A percentile compares a stretch with the other conserved stretches of the same genome.
Conservation (phyloP, 2,329 filamentous ascomycete genomes). For the Fusarium sp. region DNA sequence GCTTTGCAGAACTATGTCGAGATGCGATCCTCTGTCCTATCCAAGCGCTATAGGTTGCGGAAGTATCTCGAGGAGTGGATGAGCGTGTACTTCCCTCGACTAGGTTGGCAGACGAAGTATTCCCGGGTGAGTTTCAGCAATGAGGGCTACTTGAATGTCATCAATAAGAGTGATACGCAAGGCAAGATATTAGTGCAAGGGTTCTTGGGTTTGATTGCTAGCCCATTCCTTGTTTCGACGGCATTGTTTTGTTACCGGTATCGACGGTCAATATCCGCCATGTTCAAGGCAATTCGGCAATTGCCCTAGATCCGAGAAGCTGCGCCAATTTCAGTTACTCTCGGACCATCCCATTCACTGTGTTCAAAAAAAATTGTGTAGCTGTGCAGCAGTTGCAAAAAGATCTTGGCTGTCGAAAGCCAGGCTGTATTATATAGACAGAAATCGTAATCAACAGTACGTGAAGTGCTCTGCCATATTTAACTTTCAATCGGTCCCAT, state of each 20-base stretch:
- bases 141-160: constrained; percentile 87
- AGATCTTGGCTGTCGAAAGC: constrained; percentile 4
- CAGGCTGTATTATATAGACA: constrained; percentile 27
- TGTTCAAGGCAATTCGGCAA: constrained; percentile 34
- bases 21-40: constrained; percentile 89
- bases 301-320: constrained; percentile 7
- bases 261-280: constrained; percentile 39
- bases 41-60: constrained; percentile 79
- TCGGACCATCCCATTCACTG: background rate
- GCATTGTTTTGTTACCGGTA: constrained; percentile 47
- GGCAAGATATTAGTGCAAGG: constrained; percentile 67
- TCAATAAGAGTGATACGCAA: constrained; percentile 76
- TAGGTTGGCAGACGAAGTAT: constrained; percentile 95
- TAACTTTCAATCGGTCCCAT: background rate
- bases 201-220: constrained; percentile 54
- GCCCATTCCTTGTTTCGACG: constrained; percentile 47
- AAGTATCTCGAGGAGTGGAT: constrained; percentile 90
- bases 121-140: constrained; percentile 93
- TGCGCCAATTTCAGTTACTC: background rate
- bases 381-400: background rate
- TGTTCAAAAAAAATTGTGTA: background rate
- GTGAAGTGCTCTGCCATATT: background rate
- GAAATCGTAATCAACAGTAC: background rate
- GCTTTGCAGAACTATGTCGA: constrained; percentile 92
- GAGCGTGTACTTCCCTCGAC: constrained; percentile 77